Base-by-base conservation (phyloP, 2,329 filamentous ascomycete species). In the Exophiala calicioides region DNA sequence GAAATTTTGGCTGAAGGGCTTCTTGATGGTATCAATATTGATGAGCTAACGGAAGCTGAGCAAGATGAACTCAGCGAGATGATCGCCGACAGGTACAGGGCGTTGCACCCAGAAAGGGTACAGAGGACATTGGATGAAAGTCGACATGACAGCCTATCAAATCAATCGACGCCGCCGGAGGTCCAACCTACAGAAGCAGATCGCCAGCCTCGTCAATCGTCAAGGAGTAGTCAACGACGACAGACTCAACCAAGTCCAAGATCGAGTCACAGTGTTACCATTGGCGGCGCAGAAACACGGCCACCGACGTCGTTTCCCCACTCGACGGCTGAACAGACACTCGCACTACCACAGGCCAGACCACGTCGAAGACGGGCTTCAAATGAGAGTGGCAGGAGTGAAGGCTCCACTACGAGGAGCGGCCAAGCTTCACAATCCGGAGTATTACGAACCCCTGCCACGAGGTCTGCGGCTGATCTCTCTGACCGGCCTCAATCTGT, bases 11-110 rank as follows among this genome's bases (percentile, higher is more conserved):
- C 91, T 55, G 89, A 95, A 62, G 90, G 91, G 0, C 70, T 96
- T 15, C 68, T 95, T 24, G 88, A 96, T 60, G 90, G 89, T 13
- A 82, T 96, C 35, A 90, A 96, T 62, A 71, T 96, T 44, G 87
- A 93, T 60, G 90, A 90, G 55, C 82, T 96, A 43, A 90, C 91
- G 53, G 76, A 89, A 12, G 81, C 75, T 37, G 87, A 90, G 60
- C 89, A 96, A 62, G 90, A 96, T 60, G 88, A 94, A 61, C 81
- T 97, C 12, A 95, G 88, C 55, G 86, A 91, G 61, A 83, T 86
- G 49, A 95, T 97, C 58, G 90, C 90, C 2, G 88, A 94, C 60
- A 89, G 89, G 2, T 95, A 94, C 62, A 76, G 88, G 47, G 79
- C 88, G 52, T 78, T 88, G 21, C 88, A 94, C 61, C 63, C 63